Evolutionary conservation across 2,329 filamentous ascomycete species (phyloP).

Genomic region (Harringtonia lauricola): DNA sequence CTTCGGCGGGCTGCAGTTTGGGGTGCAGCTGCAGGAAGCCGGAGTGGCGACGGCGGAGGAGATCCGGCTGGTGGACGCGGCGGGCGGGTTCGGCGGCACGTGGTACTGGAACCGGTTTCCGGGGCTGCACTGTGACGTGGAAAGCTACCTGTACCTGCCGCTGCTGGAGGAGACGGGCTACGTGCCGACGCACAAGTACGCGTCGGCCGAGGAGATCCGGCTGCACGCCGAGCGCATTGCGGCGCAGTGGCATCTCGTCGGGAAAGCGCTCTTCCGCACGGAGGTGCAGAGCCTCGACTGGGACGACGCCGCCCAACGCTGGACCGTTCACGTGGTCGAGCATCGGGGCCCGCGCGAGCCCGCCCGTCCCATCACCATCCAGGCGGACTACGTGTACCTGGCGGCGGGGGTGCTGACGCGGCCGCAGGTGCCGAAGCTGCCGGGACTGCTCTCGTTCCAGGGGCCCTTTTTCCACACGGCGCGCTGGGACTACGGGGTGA

Average conservation of each 20-base stretch:
- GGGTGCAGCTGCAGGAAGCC: conserved; percentile 22
- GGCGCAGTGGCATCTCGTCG: conserved; percentile 29
- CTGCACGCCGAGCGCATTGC: conserved; percentile 33
- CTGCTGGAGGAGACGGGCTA: conserved; percentile 49
- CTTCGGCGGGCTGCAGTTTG: conserved; percentile 22
- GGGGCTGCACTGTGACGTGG: conserved; percentile 43
- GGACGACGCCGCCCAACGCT: conserved; percentile 23
- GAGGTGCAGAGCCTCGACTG: conserved; percentile 25
- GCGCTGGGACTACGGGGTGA: conserved; percentile 37
- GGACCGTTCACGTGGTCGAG: conserved; percentile 14
- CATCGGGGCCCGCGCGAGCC: neutral
- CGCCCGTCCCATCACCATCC: conserved; percentile 19
- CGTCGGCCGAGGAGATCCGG: conserved; percentile 26
- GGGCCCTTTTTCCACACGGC: conserved; percentile 49
- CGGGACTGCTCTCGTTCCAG: conserved; percentile 47
- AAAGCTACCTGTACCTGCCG: conserved; percentile 49
- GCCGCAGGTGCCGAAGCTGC: conserved; percentile 34
- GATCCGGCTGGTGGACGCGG: conserved; percentile 29
- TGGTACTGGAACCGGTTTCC: conserved; percentile 44
- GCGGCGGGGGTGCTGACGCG: conserved; percentile 27
- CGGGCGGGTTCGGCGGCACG: conserved; percentile 35
- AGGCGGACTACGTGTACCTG: conserved; percentile 26
- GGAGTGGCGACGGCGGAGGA: conserved; percentile 21
- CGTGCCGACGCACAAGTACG: conserved; percentile 37
- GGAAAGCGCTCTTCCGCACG: conserved; percentile 34